Evolutionary conservation across 352 stramenopile genomes (phyloP).

Genomic region (Phytophthora pinifolia): DNA sequence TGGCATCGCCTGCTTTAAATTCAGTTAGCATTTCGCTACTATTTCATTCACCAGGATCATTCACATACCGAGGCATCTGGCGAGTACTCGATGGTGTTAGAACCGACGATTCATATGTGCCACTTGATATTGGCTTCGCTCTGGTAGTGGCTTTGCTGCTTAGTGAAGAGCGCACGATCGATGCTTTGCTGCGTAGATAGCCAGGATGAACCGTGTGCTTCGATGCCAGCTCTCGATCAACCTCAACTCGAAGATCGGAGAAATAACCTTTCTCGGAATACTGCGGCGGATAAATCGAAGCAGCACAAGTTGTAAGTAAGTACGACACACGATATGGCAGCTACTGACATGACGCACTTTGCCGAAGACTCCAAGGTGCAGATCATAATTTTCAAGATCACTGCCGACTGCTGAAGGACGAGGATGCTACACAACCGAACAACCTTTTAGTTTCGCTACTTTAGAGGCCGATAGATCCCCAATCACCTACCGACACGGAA

Average conservation of each 20-base stretch:
- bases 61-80: slow-evolving; percentile 25
- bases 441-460: not conserved
- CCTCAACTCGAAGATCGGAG: slow-evolving; percentile 26
- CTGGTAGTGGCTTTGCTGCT: slow-evolving; percentile 11
- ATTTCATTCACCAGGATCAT: not conserved
- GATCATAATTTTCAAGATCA: slow-evolving; percentile 13
- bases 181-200: slow-evolving; percentile 24
- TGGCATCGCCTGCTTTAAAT: slow-evolving; percentile 48
- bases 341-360: slow-evolving; percentile 13
- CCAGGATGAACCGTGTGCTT: slow-evolving; percentile 11
- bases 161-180: slow-evolving; percentile 16
- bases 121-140: not conserved
- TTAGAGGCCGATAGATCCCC: not conserved
- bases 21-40: not conserved
- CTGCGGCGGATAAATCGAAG: slow-evolving; percentile 2
- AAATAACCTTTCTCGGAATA: slow-evolving; percentile 23
- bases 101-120: slow-evolving; percentile 4
- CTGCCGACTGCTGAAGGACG: slow-evolving; percentile 4
- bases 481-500: slow-evolving; percentile 15
- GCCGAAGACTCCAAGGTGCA: slow-evolving; percentile 17
- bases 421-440: slow-evolving; percentile 6
- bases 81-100: slow-evolving; percentile 27
- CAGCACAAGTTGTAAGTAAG: not conserved
- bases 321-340: not conserved
- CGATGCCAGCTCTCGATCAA: slow-evolving; percentile 23